phyloP scores from a whole-genome alignment of 805 yeast species.

The Myxozyma lipomycoides region DNA sequence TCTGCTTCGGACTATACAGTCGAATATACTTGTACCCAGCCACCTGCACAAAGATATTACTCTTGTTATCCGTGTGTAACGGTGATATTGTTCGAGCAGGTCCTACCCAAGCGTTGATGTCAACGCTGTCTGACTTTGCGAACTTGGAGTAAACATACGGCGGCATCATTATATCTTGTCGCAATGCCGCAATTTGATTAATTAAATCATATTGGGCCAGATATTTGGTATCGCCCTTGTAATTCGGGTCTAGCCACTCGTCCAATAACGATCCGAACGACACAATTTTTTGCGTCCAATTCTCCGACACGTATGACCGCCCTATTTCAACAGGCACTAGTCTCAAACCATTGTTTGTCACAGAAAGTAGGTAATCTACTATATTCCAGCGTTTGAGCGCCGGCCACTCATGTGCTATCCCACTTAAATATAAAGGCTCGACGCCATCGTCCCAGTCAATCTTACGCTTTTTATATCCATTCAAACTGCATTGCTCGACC shows the following conservation, averaged over 20 bases:
- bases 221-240: slow-evolving; percentile 9
- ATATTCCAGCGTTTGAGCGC: slow-evolving; percentile 29
- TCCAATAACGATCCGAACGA: slow-evolving; percentile 23
- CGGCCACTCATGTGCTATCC: slow-evolving; percentile 23
- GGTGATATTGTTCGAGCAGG: slow-evolving; percentile 32
- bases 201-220: slow-evolving; percentile 32
- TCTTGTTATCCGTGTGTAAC: slow-evolving; percentile 30
- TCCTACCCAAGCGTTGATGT: slow-evolving; percentile 31
- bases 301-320: slow-evolving; percentile 20
- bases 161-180: slow-evolving; percentile 28
- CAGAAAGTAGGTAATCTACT: slow-evolving; percentile 21
- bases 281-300: slow-evolving; percentile 29
- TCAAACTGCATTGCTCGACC: not conserved
- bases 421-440: slow-evolving; percentile 7
- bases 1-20: slow-evolving; percentile 18
- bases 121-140: not conserved
- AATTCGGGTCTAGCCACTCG: slow-evolving; percentile 9
- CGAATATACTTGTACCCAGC: slow-evolving; percentile 33
- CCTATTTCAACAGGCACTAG: slow-evolving; percentile 34
- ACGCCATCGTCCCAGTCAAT: not conserved
- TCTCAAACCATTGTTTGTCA: slow-evolving; percentile 23
- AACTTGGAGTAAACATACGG: not conserved
- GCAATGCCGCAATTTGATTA: slow-evolving; percentile 23
- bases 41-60: slow-evolving; percentile 30
- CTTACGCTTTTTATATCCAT: not conserved